Evolutionary conservation across 169 alveolate species (phyloP).

Genomic region (Neospora caninum): DNA sequence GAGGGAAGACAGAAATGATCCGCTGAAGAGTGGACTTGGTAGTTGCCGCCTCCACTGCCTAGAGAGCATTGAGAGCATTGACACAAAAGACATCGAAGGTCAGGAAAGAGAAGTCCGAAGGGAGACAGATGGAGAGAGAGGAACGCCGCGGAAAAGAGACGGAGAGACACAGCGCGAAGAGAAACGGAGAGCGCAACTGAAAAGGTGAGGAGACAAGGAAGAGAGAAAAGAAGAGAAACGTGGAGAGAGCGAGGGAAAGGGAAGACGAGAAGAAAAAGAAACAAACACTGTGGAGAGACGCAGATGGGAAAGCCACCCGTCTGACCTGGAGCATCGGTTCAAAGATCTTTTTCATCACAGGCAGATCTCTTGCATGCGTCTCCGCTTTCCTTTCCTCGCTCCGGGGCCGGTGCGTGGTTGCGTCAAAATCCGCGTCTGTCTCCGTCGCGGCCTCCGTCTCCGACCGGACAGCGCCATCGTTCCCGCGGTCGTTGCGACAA

Average conservation of each 20-base stretch:
- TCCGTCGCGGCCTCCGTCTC: too few relatives aligned
- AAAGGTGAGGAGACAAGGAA: not conserved
- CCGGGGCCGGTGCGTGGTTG: not conserved
- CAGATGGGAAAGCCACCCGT: too few relatives aligned
- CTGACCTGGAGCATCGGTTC: not conserved
- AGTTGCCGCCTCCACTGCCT: constrained; percentile 9
- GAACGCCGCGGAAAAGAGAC: not conserved
- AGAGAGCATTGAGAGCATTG: not conserved
- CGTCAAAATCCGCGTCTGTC: too few relatives aligned
- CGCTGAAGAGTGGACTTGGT: not conserved
- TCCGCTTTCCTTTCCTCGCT: not conserved
- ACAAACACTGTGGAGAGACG: not conserved
- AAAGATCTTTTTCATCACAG: not conserved
- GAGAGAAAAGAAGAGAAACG: not conserved
- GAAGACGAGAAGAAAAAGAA: not conserved
- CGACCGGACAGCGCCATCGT: too few relatives aligned
- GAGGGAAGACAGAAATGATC: not conserved
- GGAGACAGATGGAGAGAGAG: not conserved
- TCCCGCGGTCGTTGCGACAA: too few relatives aligned
- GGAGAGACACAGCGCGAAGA: not conserved
- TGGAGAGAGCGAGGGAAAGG: not conserved
- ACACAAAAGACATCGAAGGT: not conserved
- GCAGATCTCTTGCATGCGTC: not conserved
- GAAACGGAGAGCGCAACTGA: not conserved
- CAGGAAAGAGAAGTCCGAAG: too few relatives aligned